Evolutionary conservation across 1,284 basidiomycete genomes (phyloP).

Genomic region (Puccinia triticina): DNA sequence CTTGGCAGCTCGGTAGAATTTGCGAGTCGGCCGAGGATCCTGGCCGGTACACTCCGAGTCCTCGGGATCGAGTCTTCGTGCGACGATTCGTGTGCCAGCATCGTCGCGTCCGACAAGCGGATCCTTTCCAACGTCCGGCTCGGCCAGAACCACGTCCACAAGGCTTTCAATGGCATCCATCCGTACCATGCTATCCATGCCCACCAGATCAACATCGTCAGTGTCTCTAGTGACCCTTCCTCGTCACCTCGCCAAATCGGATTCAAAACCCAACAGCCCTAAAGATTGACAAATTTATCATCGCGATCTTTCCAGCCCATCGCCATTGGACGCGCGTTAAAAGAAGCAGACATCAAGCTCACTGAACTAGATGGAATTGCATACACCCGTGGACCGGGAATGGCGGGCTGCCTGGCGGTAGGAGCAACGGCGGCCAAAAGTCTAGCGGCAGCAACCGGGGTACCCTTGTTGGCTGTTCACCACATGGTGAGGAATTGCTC

Average conservation of each 20-base stretch:
- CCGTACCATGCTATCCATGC: conserved; percentile 74
- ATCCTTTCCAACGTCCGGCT: conserved; percentile 81
- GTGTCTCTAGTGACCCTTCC: conserved; percentile 54
- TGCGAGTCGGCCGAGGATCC: neutral
- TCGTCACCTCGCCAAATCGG: neutral
- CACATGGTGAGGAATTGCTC: conserved; percentile 73
- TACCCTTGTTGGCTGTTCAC: conserved; percentile 84
- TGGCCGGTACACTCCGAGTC: conserved; percentile 61
- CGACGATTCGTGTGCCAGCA: conserved; percentile 83
- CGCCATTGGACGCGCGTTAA: conserved; percentile 72
- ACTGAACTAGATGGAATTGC: conserved; percentile 79
- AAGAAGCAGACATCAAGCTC: conserved; percentile 68
- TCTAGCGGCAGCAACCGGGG: conserved; percentile 73
- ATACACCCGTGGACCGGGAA: conserved; percentile 85
- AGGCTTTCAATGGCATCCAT: conserved; percentile 77
- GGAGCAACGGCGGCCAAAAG: conserved; percentile 77
- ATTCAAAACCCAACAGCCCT: conserved; percentile 68
- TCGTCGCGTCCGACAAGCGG: conserved; percentile 70
- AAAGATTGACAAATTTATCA: conserved; percentile 69
- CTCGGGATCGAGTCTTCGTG: conserved; percentile 78
- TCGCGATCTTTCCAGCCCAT: conserved; percentile 67
- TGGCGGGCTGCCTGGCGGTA: conserved; percentile 71
- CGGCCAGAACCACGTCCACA: conserved; percentile 73
- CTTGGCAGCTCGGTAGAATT: neutral
- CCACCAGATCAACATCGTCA: conserved; percentile 72